phyloP scores from a whole-genome alignment of 164 flowering plant genomes.

The Chloranthus sessilifolius region DNA sequence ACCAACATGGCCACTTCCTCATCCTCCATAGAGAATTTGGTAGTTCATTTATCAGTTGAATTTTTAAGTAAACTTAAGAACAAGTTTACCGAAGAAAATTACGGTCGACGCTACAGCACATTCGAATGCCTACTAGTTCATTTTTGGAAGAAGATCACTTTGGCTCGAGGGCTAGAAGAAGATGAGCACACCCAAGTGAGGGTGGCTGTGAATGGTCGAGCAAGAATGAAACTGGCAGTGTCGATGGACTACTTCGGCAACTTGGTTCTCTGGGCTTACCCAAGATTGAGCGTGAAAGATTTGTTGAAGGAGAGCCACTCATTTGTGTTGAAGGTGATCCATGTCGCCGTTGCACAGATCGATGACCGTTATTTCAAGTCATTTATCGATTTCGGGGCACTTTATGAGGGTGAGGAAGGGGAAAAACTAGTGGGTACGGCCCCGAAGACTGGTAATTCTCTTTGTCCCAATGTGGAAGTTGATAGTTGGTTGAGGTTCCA shows the following conservation, averaged over 20 bases:
- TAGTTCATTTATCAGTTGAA: not conserved
- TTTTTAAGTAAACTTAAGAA: constrained; percentile 5
- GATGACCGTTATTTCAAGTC: constrained; percentile 1
- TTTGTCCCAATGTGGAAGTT: constrained; percentile 3
- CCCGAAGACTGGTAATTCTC: not conserved
- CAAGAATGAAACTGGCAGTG: constrained; percentile 2
- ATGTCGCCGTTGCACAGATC: not conserved
- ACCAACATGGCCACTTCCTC: not conserved
- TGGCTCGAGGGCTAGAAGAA: not conserved
- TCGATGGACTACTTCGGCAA: constrained; percentile 11
- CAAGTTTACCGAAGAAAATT: not conserved
- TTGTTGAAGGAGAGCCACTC: not conserved
- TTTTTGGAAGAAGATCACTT: constrained; percentile 9
- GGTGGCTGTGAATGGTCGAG: constrained; percentile 11
- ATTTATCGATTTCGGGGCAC: constrained; percentile 1
- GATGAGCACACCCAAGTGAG: constrained; percentile 3
- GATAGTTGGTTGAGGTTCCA: constrained; percentile 14
- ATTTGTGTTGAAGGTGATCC: not conserved
- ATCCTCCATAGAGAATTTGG: not conserved
- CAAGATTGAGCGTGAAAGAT: not conserved
- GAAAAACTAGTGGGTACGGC: not conserved
- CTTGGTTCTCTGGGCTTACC: constrained; percentile 11
- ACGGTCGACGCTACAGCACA: not conserved
- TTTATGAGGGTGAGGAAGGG: not conserved
- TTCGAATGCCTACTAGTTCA: constrained; percentile 14